These are phyloP conservation scores for Pichia cabralensis DNA, from an alignment of 805 yeast species.

Conservation along the genomic window DNA sequence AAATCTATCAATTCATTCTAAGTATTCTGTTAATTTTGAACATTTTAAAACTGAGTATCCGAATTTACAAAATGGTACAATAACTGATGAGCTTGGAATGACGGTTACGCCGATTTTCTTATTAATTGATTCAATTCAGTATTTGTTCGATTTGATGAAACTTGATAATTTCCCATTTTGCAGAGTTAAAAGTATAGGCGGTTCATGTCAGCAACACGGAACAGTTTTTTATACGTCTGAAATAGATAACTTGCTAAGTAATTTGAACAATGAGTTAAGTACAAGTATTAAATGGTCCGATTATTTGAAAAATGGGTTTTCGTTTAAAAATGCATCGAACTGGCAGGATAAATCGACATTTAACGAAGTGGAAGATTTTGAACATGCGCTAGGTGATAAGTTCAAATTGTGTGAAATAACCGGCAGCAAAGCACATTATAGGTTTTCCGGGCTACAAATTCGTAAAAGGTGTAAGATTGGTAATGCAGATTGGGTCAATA, in stretches of 20 bases:
- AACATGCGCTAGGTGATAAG: slow-evolving; percentile 50
- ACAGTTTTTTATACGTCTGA: slow-evolving; percentile 86
- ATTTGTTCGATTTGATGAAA: slow-evolving; percentile 44
- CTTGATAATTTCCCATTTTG: slow-evolving; percentile 44
- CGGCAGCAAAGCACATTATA: slow-evolving; percentile 80
- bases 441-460: slow-evolving; percentile 91
- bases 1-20: slow-evolving; percentile 36
- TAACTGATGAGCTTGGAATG: slow-evolving; percentile 43
- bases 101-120: slow-evolving; percentile 75
- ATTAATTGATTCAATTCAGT: slow-evolving; percentile 82
- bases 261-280: slow-evolving; percentile 29
- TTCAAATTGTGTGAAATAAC: slow-evolving; percentile 52
- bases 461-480: slow-evolving; percentile 51
- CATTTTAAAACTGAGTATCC: slow-evolving; percentile 41
- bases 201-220: slow-evolving; percentile 91
- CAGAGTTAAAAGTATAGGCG: slow-evolving; percentile 57
- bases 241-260: slow-evolving; percentile 34
- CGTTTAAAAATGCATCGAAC: slow-evolving; percentile 65
- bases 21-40: slow-evolving; percentile 65
- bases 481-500: slow-evolving; percentile 42
- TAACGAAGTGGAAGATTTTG: slow-evolving; percentile 53
- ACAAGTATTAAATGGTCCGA: slow-evolving; percentile 32
- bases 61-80: slow-evolving; percentile 65
- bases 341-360: slow-evolving; percentile 95
- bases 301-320: slow-evolving; percentile 41